Evolutionary conservation across 495 filamentous ascomycete genomes (phyloP), one percentile per base, ranked within the genome.

Genomic region (Usnea hakonensis): DNA sequence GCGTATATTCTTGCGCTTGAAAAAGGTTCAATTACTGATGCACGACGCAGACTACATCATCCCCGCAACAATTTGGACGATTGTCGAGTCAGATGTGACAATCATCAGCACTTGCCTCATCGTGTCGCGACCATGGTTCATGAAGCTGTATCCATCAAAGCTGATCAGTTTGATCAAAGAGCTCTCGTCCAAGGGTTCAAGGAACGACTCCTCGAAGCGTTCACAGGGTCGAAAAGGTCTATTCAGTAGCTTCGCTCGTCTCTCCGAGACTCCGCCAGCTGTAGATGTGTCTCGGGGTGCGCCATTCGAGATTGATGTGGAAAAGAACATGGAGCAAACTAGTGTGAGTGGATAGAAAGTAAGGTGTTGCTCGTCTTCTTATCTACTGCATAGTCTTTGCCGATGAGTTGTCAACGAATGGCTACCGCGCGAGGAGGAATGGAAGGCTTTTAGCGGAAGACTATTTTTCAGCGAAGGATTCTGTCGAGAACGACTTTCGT

Each of bases 91-190:
- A 6, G 68, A 76, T 30, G 69, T 75, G 37, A 76, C 74, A 21
- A 70, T 80, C 54, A 75, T 80, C 50, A 72, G 73, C 60, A 74
- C 74, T 6, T 79, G 77, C 62, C 68, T 81, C 10, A 66, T 66
- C 32, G 66, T 68, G 4, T 68, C 66, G 1, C 37, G 60, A 23
- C 60, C 66, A 4, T 68, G 60, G 60, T 57, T 68, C 26, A 13
- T 66, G 37, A 68, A 64, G 36, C 36, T 66, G 7, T 68, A 68
- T 37, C 66, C 64, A 1, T 54, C 37, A 19, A 66, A 55, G 33
- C 16, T 52, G 28, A n/a, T 58, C 56, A 44, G 56, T 16, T 16
- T 58, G 26, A 58, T 58, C 19, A 43, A 43, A 43, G 41, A 43
- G 17, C 19, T n/a, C 5, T 2, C 41, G 10, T 43, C 41, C 19